Conservation (phyloP, 2,329 filamentous ascomycete species). For the Cercospora sesami region DNA sequence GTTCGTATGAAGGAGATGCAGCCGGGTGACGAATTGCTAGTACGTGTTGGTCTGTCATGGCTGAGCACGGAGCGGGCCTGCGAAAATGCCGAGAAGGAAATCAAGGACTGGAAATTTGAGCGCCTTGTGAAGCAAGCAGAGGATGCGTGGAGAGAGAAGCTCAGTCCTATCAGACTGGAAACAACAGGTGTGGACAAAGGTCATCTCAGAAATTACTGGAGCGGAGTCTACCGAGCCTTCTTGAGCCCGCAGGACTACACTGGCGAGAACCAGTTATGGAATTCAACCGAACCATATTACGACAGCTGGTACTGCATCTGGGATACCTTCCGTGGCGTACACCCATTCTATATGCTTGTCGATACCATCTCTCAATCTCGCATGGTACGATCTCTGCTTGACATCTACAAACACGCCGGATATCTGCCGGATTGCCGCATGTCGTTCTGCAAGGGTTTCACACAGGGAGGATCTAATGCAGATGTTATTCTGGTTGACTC, state of each 20-base stretch:
- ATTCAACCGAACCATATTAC: constrained; percentile 47
- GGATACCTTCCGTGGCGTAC: constrained; percentile 50
- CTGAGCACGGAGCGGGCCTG: constrained; percentile 67
- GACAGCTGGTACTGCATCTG: constrained; percentile 59
- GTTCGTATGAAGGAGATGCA: constrained; percentile 37
- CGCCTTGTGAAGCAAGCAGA: constrained; percentile 46
- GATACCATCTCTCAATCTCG: constrained; percentile 63
- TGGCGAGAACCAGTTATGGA: constrained; percentile 48
- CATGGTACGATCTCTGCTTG: constrained; percentile 69
- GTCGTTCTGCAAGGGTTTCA: constrained; percentile 70
- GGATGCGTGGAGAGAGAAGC: constrained; percentile 43
- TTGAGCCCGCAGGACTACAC: constrained; percentile 50
- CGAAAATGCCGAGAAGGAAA: constrained; percentile 64
- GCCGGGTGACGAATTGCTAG: constrained; percentile 54
- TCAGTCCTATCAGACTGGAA: constrained; percentile 41
- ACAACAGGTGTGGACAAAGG: constrained; percentile 38
- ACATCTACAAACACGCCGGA: constrained; percentile 68
- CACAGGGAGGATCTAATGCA: constrained; percentile 73
- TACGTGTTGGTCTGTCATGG: constrained; percentile 67
- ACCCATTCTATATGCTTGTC: constrained; percentile 68
- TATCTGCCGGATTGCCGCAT: constrained; percentile 75
- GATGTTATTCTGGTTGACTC: constrained; percentile 70
- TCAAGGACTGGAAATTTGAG: constrained; percentile 65
- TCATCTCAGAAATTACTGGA: constrained; percentile 46
- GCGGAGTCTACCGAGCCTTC: constrained; percentile 47